Base-by-base conservation (phyloP, 176 grass and related monocot species). In the sorghum (Sorghum bicolor) region DNA sequence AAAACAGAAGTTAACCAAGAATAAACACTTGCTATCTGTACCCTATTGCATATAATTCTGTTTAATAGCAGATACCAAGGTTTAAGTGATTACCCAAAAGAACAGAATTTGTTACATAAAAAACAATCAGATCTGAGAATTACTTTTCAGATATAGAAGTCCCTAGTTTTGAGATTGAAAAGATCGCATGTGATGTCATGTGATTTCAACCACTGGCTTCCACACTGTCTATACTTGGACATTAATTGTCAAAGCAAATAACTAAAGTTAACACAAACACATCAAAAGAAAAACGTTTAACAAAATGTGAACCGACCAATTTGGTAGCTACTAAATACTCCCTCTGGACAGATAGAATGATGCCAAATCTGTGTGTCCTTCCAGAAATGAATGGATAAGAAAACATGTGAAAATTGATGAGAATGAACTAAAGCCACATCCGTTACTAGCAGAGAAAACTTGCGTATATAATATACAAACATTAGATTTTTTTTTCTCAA, bases 381-480 rank as follows among this genome's bases (percentile, higher is more conserved):
- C 37, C n/a, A 73, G 33, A 57, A 28, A 67, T 37, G 7, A 84
- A 74, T 67, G 20, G 30, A 83, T 30, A 41, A 32, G 28, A 69
- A 52, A 88, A 66, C 31, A 72, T 67, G 45, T 13, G 5, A 36
- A 79, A 75, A 24, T 37, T 71, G 62, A 87, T 71, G 73, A 71
- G 30, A 69, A 83, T 12, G 5, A 62, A 70, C 64, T 70, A 30
- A 7, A 9, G 14, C n/a, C 50, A 36, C 12, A 71, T 61, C 62
- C 24, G 37, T 64, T 53, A 80, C 19, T 64, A 4, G 2, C 67
- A 68, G 8, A 26, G 0, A 44, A 58, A 34, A 20, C 0, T n/a
- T 72, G 25, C 29, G 67, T 72, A 55, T 78, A 43, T 20, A 32
- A 2, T 16, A 40, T 26, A 64, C 6, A 7, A 36, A 73, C 41